Conservation (phyloP, 257 asterid species). For the Nicotiana attenuata region DNA sequence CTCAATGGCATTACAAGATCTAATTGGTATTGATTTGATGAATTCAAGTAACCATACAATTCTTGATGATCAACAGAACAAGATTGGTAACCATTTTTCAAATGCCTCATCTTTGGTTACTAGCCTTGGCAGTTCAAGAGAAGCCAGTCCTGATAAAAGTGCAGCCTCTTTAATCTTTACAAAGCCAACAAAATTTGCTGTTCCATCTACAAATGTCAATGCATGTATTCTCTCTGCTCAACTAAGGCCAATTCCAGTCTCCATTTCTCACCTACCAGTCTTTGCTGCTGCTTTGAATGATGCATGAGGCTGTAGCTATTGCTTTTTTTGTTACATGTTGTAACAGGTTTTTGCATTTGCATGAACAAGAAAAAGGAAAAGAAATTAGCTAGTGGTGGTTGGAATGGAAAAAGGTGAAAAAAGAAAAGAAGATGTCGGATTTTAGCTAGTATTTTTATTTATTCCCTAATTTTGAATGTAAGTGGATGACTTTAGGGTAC, state of each 20-base stretch:
- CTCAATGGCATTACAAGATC: constrained; percentile 38
- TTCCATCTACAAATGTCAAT: constrained; percentile 17
- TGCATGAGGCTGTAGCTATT: constrained; percentile 10
- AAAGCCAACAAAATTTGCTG: constrained; percentile 27
- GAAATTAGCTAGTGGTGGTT: background rate
- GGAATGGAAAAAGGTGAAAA: background rate
- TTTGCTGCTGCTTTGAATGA: constrained; percentile 72
- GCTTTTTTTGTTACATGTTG: constrained; percentile 5
- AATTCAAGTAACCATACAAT: constrained; percentile 8
- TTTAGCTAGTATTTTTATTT: background rate
- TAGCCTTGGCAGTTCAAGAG: constrained; percentile 62
- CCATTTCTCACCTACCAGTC: constrained; percentile 61
- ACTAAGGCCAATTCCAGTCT: constrained; percentile 41
- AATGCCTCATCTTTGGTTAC: constrained; percentile 57
- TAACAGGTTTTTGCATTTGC: constrained; percentile 27
- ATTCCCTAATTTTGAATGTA: background rate
- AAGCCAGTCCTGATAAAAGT: constrained; percentile 66
- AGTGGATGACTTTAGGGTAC: constrained; percentile 22
- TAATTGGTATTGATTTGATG: constrained; percentile 32
- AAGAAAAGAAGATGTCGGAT: constrained; percentile 13
- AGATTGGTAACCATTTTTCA: constrained; percentile 38
- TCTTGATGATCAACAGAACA: constrained; percentile 23
- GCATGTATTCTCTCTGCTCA: constrained; percentile 45
- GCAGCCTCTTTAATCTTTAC: constrained; percentile 21
- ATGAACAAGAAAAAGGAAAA: constrained; percentile 15